These are phyloP conservation scores for Sporobolomyces phaffii DNA, from an alignment of 768 basidiomycete species.

Conservation along the genomic window DNA sequence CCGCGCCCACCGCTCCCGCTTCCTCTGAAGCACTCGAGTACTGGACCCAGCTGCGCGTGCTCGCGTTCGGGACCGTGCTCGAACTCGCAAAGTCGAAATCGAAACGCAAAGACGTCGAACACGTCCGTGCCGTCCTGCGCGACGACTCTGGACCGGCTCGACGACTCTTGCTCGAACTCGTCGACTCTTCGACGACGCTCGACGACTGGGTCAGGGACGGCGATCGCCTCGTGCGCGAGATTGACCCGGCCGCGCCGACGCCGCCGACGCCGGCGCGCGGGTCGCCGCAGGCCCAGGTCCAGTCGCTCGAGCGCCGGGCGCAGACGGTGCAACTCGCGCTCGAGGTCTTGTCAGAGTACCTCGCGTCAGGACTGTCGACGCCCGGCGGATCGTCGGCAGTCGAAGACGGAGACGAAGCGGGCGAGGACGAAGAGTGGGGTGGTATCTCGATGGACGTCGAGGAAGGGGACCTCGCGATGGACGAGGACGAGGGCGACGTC, in stretches of 20 bases:
- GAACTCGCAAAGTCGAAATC: conserved; percentile 30
- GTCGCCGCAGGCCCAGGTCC: conserved; percentile 33
- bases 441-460: conserved; percentile 31
- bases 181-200: not conserved
- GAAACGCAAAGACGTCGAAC: conserved; percentile 25
- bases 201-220: not conserved
- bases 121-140: conserved; percentile 8
- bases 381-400: not conserved
- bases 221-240: conserved; percentile 3
- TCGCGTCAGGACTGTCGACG: conserved; percentile 29
- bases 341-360: conserved; percentile 44
- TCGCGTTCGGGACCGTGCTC: conserved; percentile 30
- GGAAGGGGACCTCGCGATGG: conserved; percentile 16
- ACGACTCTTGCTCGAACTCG: conserved; percentile 8
- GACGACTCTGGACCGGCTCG: conserved; percentile 3
- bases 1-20: not conserved
- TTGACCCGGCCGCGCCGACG: conserved; percentile 27
- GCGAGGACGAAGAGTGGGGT: conserved; percentile 32
- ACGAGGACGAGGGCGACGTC: conserved; percentile 10
- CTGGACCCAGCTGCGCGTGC: conserved; percentile 28
- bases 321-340: conserved; percentile 47
- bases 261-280: not conserved
- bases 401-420: too few relatives aligned
- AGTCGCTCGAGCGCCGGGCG: conserved; percentile 45
- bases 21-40: not conserved